Base-by-base conservation (phyloP, 2,329 filamentous ascomycete species). In the Monosporascus sp. region DNA sequence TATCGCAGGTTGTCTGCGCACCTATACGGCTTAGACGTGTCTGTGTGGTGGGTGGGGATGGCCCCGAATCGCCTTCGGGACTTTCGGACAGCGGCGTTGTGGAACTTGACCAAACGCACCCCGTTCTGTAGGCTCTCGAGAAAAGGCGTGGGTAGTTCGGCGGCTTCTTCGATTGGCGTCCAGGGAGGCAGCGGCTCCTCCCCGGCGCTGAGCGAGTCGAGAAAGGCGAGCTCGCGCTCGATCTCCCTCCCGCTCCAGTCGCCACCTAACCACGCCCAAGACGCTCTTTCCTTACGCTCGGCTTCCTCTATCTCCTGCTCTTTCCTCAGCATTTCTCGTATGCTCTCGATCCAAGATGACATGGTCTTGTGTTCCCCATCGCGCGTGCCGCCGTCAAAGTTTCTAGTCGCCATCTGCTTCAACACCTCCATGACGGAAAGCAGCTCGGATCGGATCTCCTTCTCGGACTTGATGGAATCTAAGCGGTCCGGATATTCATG, bases 11-110 rank as follows among this genome's bases (percentile, higher is more conserved):
- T 99, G 62, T 99, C 94, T 3, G 92, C 90, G 57, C 87, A 87
- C 48, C 94, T 87, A 69, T 99, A 99, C 0, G 94, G 94, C 72
- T 97, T 97, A 55, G 84, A 86, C 9, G 94, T 93, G 69, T 99
- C 91, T n/a, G 85, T 86, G 69, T 97, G 94, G 70, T 88, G 97
- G 9, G 82, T 81, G 53, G 90, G 90, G 66, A 99, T 97, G 57
- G 89, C 83, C 50, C 92, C 91, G 67, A 97, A 97, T 7, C 88
- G 89, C 31, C 90, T 82, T 65, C 87, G 85, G 22, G 92, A 97
- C 67, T 89, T 89, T 65, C 84, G 84, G 35, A 99, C 89, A 0
- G 90, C 84, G 15, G 87, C 85, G 68, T 99, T 99, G 77, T 99
- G 94, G 58, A 97, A 81, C 60, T 86, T 84, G 35, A 97, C 85